These are phyloP conservation scores for Botryosphaeria agaves DNA, from an alignment of 2,329 filamentous ascomycete species.

Conservation along the genomic window DNA sequence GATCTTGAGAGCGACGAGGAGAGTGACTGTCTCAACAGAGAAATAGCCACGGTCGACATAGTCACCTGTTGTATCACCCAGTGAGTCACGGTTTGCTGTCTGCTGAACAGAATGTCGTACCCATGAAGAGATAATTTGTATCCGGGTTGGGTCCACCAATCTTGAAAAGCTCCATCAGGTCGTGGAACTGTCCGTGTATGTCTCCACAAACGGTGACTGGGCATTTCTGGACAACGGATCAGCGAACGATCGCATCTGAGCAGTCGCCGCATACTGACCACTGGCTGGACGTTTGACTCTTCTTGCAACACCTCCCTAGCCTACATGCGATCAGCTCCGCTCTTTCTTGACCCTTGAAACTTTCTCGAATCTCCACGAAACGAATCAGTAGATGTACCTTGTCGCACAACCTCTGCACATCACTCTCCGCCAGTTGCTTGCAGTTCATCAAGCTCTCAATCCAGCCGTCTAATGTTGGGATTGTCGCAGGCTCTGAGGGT, in stretches of 20 bases:
- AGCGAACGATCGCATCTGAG: constrained; percentile 7
- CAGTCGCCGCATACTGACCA: constrained; percentile 43
- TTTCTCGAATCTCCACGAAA: constrained; percentile 3
- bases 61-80: no score
- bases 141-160: constrained; percentile 96
- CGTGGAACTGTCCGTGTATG: constrained; percentile 98
- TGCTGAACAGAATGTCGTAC: constrained; percentile 30
- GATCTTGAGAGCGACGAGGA: constrained; percentile 93
- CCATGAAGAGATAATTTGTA: constrained; percentile 99
- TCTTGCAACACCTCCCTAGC: constrained; percentile 92
- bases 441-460: constrained; percentile 96
- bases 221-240: constrained; percentile 46
- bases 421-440: constrained; percentile 90
- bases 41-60: constrained; percentile 99
- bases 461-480: constrained; percentile 91
- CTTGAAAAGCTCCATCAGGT: constrained; percentile 98
- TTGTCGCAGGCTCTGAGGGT: constrained; percentile 68
- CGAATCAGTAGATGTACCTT: constrained; percentile 43
- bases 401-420: constrained; percentile 93
- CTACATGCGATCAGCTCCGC: constrained; percentile 27
- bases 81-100: constrained; percentile 7
- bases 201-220: constrained; percentile 97
- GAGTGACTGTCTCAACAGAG: constrained; percentile 92
- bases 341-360: no score
- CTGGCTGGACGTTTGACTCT: constrained; percentile 96